Evolutionary conservation across 192 early-diverging fungal species (phyloP), one percentile per base, ranked within the genome.

Genomic region (Coemansia sp.): DNA sequence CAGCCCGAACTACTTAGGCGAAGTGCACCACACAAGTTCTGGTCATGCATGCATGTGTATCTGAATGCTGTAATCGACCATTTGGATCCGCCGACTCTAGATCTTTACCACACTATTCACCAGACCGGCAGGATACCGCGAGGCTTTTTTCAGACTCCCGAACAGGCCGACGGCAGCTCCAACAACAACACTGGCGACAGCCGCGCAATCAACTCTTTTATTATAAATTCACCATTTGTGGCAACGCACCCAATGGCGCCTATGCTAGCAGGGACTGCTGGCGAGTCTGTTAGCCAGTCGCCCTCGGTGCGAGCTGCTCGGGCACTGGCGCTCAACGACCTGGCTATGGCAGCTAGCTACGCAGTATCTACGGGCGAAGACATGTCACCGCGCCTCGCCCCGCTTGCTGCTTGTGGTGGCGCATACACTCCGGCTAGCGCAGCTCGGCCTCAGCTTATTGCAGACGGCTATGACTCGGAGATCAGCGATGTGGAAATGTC

Each of bases 131-230:
- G 19, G 5, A 45, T 75, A 18, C 71, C 71, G 22, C 46, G 18
- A 2, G 65, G 60, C n/a, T 75, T 75, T 35, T 75, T 75, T 38
- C 52, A 51, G 15, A 56, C 53, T 2, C 59, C 65, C 8, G 60
- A 68, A 13, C 34, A 56, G 7, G 10, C 36, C 6, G 41, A 32
- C n/a, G n/a, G n/a, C n/a, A n/a, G n/a, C n/a, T n/a, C n/a, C n/a
- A n/a, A n/a, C n/a, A n/a, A n/a, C n/a, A n/a, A n/a, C n/a, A n/a
- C n/a, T n/a, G n/a, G n/a, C n/a, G n/a, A n/a, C n/a, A n/a, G n/a
- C n/a, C n/a, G n/a, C n/a, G n/a, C n/a, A n/a, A n/a, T n/a, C n/a
- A 35, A 23, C 18, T 31, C n/a, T n/a, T n/a, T n/a, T n/a, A n/a
- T n/a, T n/a, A n/a, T n/a, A n/a, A n/a, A n/a, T n/a, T n/a, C n/a